phyloP scores from a whole-genome alignment of 2,329 filamentous ascomycete species.

The Colletotrichum tropicale region DNA sequence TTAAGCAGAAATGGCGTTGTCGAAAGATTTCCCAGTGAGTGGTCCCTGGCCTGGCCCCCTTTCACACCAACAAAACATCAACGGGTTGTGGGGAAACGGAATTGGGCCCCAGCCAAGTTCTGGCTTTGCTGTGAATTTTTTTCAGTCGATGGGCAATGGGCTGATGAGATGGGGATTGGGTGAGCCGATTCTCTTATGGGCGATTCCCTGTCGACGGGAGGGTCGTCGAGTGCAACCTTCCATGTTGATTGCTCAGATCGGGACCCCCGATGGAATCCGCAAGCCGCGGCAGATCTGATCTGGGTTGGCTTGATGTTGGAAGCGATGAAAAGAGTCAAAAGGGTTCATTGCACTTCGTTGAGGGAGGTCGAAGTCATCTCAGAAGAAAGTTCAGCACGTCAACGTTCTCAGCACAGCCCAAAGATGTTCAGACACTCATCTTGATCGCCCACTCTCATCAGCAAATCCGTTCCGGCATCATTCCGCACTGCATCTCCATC shows the following conservation, averaged over 20 bases:
- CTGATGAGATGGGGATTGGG: background rate
- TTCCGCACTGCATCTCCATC: background rate
- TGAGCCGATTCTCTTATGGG: background rate
- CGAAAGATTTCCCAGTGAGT: background rate
- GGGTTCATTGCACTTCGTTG: background rate
- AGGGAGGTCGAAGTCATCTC: background rate
- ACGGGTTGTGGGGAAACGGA: background rate
- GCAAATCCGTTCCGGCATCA: background rate
- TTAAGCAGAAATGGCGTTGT: conserved; percentile 15
- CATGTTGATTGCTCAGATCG: background rate
- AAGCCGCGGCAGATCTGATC: background rate
- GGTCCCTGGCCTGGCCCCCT: background rate
- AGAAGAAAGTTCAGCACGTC: background rate
- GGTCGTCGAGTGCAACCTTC: background rate
- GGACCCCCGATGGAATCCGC: conserved; percentile 2
- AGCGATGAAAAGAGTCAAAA: background rate
- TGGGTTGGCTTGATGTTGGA: background rate
- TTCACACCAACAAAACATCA: background rate
- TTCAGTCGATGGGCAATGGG: background rate
- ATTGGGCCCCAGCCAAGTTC: background rate
- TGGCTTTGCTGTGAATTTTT: background rate
- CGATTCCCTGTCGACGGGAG: background rate
- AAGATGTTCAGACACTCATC: background rate
- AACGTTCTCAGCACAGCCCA: background rate
- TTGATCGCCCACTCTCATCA: background rate